phyloP scores from a whole-genome alignment of 768 basidiomycete genomes.

The Russula ochroleuca region DNA sequence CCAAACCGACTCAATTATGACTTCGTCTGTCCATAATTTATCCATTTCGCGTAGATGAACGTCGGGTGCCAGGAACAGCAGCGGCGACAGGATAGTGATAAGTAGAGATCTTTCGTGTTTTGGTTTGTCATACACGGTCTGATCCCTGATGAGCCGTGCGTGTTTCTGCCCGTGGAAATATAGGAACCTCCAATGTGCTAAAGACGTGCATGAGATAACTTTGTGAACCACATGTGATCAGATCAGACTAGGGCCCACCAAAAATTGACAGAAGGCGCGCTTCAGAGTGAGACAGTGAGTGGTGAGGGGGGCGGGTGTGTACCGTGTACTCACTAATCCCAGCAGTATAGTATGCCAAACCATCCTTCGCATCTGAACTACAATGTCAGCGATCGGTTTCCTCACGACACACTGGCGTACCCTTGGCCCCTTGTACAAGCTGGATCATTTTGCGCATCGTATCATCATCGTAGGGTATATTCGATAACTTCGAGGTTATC shows the following conservation, averaged over 20 bases:
- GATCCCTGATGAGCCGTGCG: conserved; percentile 8
- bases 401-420: background rate
- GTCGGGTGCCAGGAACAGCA: conserved; percentile 21
- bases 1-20: too few relatives aligned
- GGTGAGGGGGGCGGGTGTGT: background rate
- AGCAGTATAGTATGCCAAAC: conserved; percentile 5
- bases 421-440: conserved; percentile 13
- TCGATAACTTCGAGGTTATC: conserved; percentile 19
- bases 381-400: background rate
- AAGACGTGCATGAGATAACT: background rate
- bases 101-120: conserved; percentile 3
- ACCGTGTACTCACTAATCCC: conserved; percentile 3
- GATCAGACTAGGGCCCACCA: background rate
- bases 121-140: conserved; percentile 4
- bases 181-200: conserved; percentile 22
- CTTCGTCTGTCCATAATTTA: conserved; percentile 14
- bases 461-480: conserved; percentile 17
- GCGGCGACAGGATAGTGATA: conserved; percentile 10
- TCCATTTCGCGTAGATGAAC: conserved; percentile 12
- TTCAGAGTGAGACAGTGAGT: background rate
- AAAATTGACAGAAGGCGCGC: conserved; percentile 19
- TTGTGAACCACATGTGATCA: background rate
- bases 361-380: conserved; percentile 3
- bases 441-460: conserved; percentile 11
- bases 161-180: conserved; percentile 17